Evolutionary conservation across 805 yeast species (phyloP), one percentile per base, ranked within the genome.

Genomic region (Candida ficus): DNA sequence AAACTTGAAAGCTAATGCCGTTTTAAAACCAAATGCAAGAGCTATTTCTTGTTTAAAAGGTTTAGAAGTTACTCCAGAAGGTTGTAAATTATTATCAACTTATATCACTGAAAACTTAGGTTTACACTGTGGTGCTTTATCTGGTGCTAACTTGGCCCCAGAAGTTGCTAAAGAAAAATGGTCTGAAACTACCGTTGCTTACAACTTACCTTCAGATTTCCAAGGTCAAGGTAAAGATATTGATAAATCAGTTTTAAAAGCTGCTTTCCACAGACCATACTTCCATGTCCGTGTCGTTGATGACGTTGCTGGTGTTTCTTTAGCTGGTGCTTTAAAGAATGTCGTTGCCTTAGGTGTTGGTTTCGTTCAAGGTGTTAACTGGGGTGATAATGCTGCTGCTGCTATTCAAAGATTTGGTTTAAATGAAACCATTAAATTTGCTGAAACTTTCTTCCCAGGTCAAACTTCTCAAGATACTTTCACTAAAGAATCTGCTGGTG

Each of bases 371-470:
- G 99, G 99, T 54, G 75, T 86, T 48, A 96, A 95, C 48, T 93
- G 99, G 99, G 99, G 99, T 64, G 96, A 89, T 66, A 93, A 93
- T 63, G 98, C 99, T 49, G 89, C 91, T 66, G 83, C 98, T 41
- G 99, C 98, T 33, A 81, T 93, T 56, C 95, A 91, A 90, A 78
- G 99, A 69, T 83, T 91, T 52, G 99, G 99, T 35, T 68, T 93
- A 50, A 75, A 83, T 57, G 99, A 93, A 70, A 87, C 85, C 58
- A 84, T 90, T 62, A 76, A 76, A 60, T 93, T 93, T 64, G 93
- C 95, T 31, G 72, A 78, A 56, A 73, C 71, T 54, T 90, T 86
- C 68, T 93, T 78, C 80, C 90, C 82, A 30, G 59, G 59, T 40
- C 53, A 54, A 47, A 53, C 59, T 18, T 42, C 45, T 38, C 53